These are phyloP conservation scores for Penicillium sp. DNA, from an alignment of 2,329 filamentous ascomycete species.

Conservation along the genomic window DNA sequence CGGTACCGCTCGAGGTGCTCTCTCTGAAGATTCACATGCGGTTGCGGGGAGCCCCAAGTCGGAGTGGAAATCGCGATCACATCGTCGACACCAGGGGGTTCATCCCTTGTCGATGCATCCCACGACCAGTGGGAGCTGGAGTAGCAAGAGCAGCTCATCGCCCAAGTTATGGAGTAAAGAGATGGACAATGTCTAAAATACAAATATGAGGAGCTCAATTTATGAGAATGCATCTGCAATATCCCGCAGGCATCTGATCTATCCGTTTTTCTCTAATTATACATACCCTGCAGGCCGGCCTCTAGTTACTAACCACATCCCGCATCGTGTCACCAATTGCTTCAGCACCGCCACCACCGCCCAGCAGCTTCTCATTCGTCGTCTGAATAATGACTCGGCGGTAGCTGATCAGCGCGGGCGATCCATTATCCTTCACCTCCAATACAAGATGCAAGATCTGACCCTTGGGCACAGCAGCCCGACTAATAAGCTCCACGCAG, in stretches of 20 bases:
- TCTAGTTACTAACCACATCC: conserved; percentile 2
- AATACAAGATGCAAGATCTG: conserved; percentile 24
- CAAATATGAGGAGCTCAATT: neutral
- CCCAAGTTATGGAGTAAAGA: conserved; percentile 14
- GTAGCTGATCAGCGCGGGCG: conserved; percentile 23
- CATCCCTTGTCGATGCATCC: conserved; percentile 27
- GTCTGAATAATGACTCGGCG: conserved; percentile 26
- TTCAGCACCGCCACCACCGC: conserved; percentile 9
- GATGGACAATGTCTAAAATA: conserved; percentile 5
- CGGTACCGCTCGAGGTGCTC: neutral
- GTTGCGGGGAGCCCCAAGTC: neutral
- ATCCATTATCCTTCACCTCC: conserved; percentile 24
- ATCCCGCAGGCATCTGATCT: neutral
- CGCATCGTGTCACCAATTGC: conserved; percentile 14
- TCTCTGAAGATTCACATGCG: conserved; percentile 2
- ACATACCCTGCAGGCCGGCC: neutral
- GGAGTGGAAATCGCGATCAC: conserved; percentile 12
- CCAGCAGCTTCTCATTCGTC: conserved; percentile 16
- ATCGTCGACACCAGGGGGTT: conserved; percentile 18
- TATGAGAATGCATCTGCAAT: neutral
- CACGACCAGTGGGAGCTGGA: conserved; percentile 13
- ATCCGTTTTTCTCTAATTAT: neutral
- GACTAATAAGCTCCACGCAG: conserved; percentile 21
- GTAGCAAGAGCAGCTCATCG: conserved; percentile 14
- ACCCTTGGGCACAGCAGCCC: conserved; percentile 14